Conservation (phyloP, 1,284 basidiomycete species). For the Tilletia indica region DNA sequence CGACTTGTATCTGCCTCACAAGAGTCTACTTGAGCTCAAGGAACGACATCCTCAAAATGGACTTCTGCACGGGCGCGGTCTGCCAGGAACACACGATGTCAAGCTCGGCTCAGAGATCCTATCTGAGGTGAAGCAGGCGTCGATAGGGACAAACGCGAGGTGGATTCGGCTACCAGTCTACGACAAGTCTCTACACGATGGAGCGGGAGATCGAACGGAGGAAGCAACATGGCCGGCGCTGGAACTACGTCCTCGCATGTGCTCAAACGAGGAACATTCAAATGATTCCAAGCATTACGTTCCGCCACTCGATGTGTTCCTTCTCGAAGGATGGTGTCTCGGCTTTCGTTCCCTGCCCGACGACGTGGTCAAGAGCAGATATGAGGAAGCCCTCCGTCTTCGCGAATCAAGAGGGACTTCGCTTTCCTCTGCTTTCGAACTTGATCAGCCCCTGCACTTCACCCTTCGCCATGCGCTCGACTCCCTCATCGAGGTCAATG, state of each 20-base stretch:
- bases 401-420: slow-evolving; percentile 26
- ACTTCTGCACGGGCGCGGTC: slow-evolving; percentile 74
- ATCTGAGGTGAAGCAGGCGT: slow-evolving; percentile 55
- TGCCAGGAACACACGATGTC: slow-evolving; percentile 83
- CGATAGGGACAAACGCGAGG: background rate
- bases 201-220: slow-evolving; percentile 75
- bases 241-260: too few relatives aligned
- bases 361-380: slow-evolving; percentile 56
- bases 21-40: slow-evolving; percentile 64
- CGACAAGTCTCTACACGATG: slow-evolving; percentile 76
- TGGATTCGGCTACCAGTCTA: slow-evolving; percentile 73
- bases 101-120: slow-evolving; percentile 65
- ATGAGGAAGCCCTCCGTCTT: slow-evolving; percentile 49
- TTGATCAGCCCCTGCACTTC: slow-evolving; percentile 28
- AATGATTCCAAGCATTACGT: slow-evolving; percentile 50
- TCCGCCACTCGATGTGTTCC: slow-evolving; percentile 71
- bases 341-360: slow-evolving; percentile 56
- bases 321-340: slow-evolving; percentile 69
- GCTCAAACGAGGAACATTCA: background rate
- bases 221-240: slow-evolving; percentile 52
- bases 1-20: slow-evolving; percentile 77
- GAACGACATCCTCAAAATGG: slow-evolving; percentile 64
- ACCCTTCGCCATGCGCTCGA: slow-evolving; percentile 53
- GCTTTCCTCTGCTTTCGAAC: background rate
- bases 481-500: slow-evolving; percentile 67